phyloP scores from a whole-genome alignment of 495 filamentous ascomycete species.

The Cercophora newfieldiana region DNA sequence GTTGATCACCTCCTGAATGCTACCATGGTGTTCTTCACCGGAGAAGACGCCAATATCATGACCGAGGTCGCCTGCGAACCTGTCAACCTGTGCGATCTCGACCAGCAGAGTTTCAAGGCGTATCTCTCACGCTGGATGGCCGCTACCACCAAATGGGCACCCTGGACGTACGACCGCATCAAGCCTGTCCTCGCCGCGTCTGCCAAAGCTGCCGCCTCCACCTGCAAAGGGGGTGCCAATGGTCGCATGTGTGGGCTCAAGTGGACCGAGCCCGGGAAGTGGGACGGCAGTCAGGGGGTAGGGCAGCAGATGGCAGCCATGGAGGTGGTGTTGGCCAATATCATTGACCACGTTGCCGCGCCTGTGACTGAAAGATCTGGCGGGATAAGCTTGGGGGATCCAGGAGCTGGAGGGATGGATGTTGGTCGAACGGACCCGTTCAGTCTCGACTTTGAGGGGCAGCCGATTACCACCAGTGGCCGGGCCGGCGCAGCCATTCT shows the following conservation, averaged over 20 bases:
- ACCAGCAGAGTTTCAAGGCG: slow-evolving; percentile 81
- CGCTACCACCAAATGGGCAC: slow-evolving; percentile 66
- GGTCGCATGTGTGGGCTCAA: slow-evolving; percentile 67
- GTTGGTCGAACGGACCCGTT: slow-evolving; percentile 32
- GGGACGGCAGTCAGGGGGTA: slow-evolving; percentile 60
- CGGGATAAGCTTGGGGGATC: slow-evolving; percentile 73
- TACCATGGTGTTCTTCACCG: slow-evolving; percentile 54
- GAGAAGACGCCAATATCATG: slow-evolving; percentile 52
- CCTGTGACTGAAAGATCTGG: slow-evolving; percentile 68
- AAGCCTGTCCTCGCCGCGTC: slow-evolving; percentile 63
- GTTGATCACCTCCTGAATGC: slow-evolving; percentile 54
- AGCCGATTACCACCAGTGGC: slow-evolving; percentile 51
- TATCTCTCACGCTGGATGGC: slow-evolving; percentile 77
- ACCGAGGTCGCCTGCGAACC: slow-evolving; percentile 75
- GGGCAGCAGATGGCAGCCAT: slow-evolving; percentile 74
- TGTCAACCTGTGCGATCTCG: slow-evolving; percentile 60
- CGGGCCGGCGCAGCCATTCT: slow-evolving; percentile 61
- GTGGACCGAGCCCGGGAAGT: slow-evolving; percentile 59
- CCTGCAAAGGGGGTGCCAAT: slow-evolving; percentile 61
- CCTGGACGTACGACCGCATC: slow-evolving; percentile 60
- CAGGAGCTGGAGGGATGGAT: slow-evolving; percentile 59
- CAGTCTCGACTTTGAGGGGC: slow-evolving; percentile 18
- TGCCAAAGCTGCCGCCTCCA: slow-evolving; percentile 62
- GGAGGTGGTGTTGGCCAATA: slow-evolving; percentile 62
- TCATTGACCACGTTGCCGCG: slow-evolving; percentile 44